phyloP scores from a whole-genome alignment of 441 rosid genomes.

The Daphne laureola region DNA sequence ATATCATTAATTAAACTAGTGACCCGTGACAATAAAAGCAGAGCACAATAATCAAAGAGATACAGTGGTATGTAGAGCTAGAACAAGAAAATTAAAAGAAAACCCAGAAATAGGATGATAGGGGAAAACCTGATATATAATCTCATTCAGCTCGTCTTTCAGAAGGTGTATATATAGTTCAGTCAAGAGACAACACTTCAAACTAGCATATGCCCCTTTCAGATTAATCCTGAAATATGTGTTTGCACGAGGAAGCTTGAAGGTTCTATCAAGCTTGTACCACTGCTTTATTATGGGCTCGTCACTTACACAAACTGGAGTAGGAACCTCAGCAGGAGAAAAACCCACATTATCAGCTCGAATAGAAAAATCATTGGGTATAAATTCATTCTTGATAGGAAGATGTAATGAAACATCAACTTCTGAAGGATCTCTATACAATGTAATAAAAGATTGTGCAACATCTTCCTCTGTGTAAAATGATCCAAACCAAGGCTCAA shows the following conservation, averaged over 20 bases:
- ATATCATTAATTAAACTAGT: not conserved
- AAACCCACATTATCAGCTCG: slow-evolving; percentile 30
- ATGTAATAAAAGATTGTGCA: slow-evolving; percentile 54
- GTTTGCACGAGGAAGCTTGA: slow-evolving; percentile 86
- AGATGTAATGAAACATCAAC: slow-evolving; percentile 64
- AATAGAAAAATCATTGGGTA: slow-evolving; percentile 79
- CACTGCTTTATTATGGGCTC: slow-evolving; percentile 81
- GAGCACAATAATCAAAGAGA: not conserved
- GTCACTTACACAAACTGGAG: slow-evolving; percentile 67
- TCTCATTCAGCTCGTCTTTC: slow-evolving; percentile 89
- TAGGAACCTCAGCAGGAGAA: slow-evolving; percentile 25
- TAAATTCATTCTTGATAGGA: slow-evolving; percentile 76
- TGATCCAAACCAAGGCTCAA: slow-evolving; percentile 94
- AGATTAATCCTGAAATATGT: slow-evolving; percentile 76
- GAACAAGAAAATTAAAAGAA: slow-evolving; percentile 9
- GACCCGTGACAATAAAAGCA: not conserved
- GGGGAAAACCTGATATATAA: slow-evolving; percentile 71
- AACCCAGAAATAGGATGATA: slow-evolving; percentile 3
- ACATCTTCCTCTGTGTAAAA: slow-evolving; percentile 65
- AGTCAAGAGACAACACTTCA: slow-evolving; percentile 70
- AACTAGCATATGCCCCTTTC: slow-evolving; percentile 65
- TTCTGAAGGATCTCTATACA: slow-evolving; percentile 79
- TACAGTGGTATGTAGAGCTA: slow-evolving; percentile 3
- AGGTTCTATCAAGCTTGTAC: slow-evolving; percentile 86
- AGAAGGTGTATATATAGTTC: slow-evolving; percentile 81